A percentile compares a stretch with the other conserved stretches of the same genome.
Evolutionary conservation across 2,329 filamentous ascomycete species (phyloP).

Genomic region (Dactylellina drechsleri): DNA sequence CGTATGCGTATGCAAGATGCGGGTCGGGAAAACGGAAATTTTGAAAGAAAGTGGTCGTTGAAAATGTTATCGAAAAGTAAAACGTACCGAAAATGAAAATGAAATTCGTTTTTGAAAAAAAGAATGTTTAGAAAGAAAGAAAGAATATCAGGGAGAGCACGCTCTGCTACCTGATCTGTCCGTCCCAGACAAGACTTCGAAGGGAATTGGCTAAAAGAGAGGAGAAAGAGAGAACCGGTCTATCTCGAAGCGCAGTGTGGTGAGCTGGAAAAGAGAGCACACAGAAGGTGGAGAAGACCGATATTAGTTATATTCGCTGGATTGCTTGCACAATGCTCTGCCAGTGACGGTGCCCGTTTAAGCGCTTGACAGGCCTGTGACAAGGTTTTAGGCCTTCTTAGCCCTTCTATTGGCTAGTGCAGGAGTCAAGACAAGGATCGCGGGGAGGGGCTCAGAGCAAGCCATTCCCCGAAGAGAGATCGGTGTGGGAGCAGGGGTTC

Average conservation of each 20-base stretch:
- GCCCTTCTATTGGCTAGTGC: conserved; percentile 36
- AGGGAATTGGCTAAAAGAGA: conserved; percentile 54
- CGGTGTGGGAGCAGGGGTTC: conserved; percentile 46
- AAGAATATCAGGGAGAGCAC: conserved; percentile 56
- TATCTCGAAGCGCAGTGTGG: conserved; percentile 43
- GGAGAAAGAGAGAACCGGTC: conserved; percentile 47
- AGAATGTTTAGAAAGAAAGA: conserved; percentile 54
- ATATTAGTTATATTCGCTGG: conserved; percentile 55
- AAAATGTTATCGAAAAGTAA: conserved; percentile 22
- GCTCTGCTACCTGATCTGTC: conserved; percentile 54
- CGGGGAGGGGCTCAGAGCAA: conserved; percentile 39
- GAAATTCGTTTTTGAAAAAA: conserved; percentile 41
- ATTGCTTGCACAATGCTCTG: conserved; percentile 53
- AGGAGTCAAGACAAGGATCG: conserved; percentile 39
- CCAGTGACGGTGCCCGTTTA: conserved; percentile 49
- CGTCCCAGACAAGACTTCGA: conserved; percentile 54
- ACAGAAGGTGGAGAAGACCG: conserved; percentile 45
- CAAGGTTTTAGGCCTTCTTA: conserved; percentile 33
- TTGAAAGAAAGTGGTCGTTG: conserved; percentile 18
- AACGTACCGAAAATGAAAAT: conserved; percentile 6
- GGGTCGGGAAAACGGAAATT: conserved; percentile 41
- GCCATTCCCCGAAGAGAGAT: conserved; percentile 44
- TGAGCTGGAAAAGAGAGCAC: conserved; percentile 32
- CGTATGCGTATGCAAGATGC: conserved; percentile 25
- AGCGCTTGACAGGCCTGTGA: conserved; percentile 54